Evolutionary conservation across 2,329 filamentous ascomycete species (phyloP), one percentile per base, ranked within the genome.

Genomic region (Calonectria pauciramosa): DNA sequence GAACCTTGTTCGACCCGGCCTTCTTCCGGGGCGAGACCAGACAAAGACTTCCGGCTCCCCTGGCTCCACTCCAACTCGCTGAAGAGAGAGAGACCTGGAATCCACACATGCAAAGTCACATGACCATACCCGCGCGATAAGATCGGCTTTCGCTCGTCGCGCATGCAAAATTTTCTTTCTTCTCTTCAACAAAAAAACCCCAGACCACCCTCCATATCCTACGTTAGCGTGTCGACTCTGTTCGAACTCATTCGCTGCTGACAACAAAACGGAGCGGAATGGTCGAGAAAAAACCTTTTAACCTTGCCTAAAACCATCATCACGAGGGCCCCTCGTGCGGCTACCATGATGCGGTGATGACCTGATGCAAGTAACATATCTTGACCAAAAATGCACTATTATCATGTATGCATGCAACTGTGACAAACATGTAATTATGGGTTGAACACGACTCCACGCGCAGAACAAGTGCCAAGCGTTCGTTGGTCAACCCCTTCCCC

Each of bases 251-350:
- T 79, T 79, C 82, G 83, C 82, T 84, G 82, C 88, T 90, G 90
- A 84, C 78, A 81, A 67, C 38, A 87, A 87, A 88, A 56, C 84
- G 85, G 85, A 86, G 88, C 88, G 88, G 84, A 73, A 88, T 89
- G 86, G 90, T 91, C 90, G 83, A 92, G 90, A 92, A 82, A 78
- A 87, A 90, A 84, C 84, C 84, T 83, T 78, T 82, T 77, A 88
- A 89, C 89, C 87, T 91, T 91, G 89, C 87, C 87, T 89, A 92
- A 92, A 92, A 92, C 91, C 91, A 92, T 92, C 86, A 88, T 91
- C 90, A 91, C 89, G 91, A 92, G 91, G 90, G 90, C 90, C 90
- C 89, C 89, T 89, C 84, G 89, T 83, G 89, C 86, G 90, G 90
- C 89, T 87, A 82, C 90, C 91, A 92, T 91, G 91, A 92, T 90